phyloP scores from a whole-genome alignment of 2,329 filamentous ascomycete species.

The Alternaria brassicae region DNA sequence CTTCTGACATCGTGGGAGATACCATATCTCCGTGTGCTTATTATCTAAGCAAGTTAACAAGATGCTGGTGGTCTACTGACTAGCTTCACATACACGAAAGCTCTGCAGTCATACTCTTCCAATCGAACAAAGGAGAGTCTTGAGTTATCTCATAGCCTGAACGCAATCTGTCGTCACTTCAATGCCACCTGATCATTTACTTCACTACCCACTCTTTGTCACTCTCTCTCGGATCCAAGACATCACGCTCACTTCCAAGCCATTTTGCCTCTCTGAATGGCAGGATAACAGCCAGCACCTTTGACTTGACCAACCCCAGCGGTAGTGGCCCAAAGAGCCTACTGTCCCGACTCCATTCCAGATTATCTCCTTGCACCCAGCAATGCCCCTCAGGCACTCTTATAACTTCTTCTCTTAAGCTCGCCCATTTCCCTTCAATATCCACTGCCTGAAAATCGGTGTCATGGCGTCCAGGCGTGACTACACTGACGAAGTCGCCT shows the following conservation, averaged over 20 bases:
- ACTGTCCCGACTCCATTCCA: slow-evolving; percentile 84
- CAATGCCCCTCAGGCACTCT: slow-evolving; percentile 91
- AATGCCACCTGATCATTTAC: not conserved
- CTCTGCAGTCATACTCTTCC: not conserved
- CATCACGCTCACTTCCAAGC: slow-evolving; percentile 28
- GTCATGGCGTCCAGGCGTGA: slow-evolving; percentile 61
- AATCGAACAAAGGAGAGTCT: not conserved
- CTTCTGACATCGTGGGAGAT: not conserved
- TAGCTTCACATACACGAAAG: not conserved
- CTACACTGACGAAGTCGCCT: slow-evolving; percentile 73
- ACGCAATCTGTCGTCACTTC: not conserved
- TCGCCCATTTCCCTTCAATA: slow-evolving; percentile 36
- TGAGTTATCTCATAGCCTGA: not conserved
- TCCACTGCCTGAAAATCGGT: slow-evolving; percentile 33
- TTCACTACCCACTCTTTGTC: slow-evolving; percentile 24
- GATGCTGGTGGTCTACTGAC: not conserved
- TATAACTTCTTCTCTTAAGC: slow-evolving; percentile 61
- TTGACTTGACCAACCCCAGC: slow-evolving; percentile 82
- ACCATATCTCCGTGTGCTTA: not conserved
- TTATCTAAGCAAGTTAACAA: not conserved
- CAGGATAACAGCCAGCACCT: slow-evolving; percentile 65
- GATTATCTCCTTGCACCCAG: slow-evolving; percentile 88
- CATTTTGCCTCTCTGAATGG: slow-evolving; percentile 36
- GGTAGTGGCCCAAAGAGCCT: slow-evolving; percentile 86
- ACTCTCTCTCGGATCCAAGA: slow-evolving; percentile 15